Percentiles rank a stretch among this genome's conserved stretches.
phyloP scores from a whole-genome alignment of 2,329 filamentous ascomycete species.

The Aspergillus fumigatus region DNA sequence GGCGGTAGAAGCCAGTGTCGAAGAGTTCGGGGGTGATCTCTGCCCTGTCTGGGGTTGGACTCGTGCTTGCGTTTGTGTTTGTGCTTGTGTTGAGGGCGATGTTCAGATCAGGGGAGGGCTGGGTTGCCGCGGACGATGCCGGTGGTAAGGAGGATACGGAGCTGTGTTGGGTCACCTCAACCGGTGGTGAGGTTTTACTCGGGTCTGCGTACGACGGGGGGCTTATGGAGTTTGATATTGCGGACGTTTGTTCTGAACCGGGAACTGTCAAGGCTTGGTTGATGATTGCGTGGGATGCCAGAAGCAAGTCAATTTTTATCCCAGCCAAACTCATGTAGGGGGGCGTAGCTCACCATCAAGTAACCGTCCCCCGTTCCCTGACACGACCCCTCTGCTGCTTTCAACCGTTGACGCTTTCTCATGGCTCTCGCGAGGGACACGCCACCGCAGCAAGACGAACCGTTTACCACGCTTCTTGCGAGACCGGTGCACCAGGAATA shows the following conservation, averaged over 20 bases:
- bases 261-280: neutral
- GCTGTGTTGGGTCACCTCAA: neutral
- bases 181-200: neutral
- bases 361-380: neutral
- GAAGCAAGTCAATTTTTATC: neutral
- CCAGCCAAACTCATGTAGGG: neutral
- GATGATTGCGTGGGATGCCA: neutral
- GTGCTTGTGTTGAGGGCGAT: neutral
- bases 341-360: neutral
- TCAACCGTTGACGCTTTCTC: neutral
- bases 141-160: neutral
- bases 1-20: slow-evolving; percentile 25
- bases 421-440: neutral
- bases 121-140: neutral
- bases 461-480: slow-evolving; percentile 10
- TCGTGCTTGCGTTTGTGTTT: neutral
- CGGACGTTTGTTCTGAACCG: neutral
- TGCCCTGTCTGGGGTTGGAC: neutral
- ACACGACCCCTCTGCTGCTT: neutral
- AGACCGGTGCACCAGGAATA: slow-evolving; percentile 14
- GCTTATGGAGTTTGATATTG: neutral
- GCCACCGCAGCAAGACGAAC: slow-evolving; percentile 3
- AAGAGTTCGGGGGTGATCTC: slow-evolving; percentile 20
- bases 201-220: neutral
- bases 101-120: neutral